Base-by-base conservation (phyloP, 2,329 filamentous ascomycete genomes). In the Dactylellina sp. region DNA sequence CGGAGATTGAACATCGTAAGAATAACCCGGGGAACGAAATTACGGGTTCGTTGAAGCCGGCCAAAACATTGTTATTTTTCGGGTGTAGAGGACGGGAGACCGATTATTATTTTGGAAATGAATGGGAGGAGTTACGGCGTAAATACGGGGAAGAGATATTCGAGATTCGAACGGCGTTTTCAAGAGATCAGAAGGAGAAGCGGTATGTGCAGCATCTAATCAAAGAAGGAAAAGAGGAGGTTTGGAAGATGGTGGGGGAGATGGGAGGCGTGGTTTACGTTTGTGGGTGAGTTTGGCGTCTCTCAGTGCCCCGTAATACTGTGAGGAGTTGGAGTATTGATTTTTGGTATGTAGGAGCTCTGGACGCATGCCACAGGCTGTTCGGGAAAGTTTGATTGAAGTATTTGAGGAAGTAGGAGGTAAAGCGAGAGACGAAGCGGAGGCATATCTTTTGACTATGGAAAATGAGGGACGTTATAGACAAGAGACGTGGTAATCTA, bases 31-130 rank as follows among this genome's bases (percentile, higher is more conserved):
- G 12, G 1, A 62, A 25, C 68, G 71, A 12, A 52, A 65, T 14
- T 80, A 1, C 56, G n/a, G 12, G 11, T 6, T 25, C n/a, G 18
- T 60, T 68, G 72, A 5, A 77, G 44, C 59, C 52, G 5, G 84
- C 83, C 2, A 82, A 83, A 0, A 84, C 85, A 1, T 77, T 91
- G 0, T 84, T 99, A 1, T 89, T 98, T 81, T 98, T 92, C 77
- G 95, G 95, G 9, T 92, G 91, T 76, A 89, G 95, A 32, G 96
- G 91, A 78, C 82, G 84, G 9, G 78, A 83, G 0, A 86, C 89
- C 0, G 95, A 99, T 80, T 97, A 87, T 81, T 93, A 93, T 82
- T 99, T 95, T 80, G 81, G 84, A 3, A 81, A 89, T 0, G 93
- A 98, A 75, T 97, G 93, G 93, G 78, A 82, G 0, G 42, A 79